Evolutionary conservation across 108 stramenopile species (phyloP).

Genomic region (Aurantiochytrium sp.): DNA sequence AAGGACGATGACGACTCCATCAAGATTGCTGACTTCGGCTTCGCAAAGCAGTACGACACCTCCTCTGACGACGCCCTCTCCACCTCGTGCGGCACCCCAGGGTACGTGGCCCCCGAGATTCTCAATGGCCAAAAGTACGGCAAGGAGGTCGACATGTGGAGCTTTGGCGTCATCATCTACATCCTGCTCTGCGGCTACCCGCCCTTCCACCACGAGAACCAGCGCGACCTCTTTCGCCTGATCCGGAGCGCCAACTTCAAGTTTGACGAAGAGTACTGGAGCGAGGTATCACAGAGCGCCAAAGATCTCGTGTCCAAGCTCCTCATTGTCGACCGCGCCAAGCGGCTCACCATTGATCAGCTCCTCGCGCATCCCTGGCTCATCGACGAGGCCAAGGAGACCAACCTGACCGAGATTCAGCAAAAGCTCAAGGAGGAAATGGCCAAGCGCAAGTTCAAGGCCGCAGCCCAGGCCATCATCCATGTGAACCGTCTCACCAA

Average conservation of each 20-base stretch:
- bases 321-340: constrained; percentile 65
- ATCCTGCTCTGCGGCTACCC: constrained; percentile 52
- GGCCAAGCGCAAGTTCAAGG: constrained; percentile 32
- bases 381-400: not conserved
- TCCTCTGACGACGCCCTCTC: constrained; percentile 60
- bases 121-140: constrained; percentile 54
- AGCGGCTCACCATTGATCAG: constrained; percentile 60
- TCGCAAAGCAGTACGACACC: constrained; percentile 77
- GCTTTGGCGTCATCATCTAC: constrained; percentile 57
- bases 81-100: constrained; percentile 92
- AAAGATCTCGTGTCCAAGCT: constrained; percentile 69
- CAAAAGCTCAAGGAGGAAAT: not conserved
- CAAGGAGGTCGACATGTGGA: constrained; percentile 64
- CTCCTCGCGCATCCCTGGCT: constrained; percentile 25
- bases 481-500: not conserved
- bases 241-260: constrained; percentile 78
- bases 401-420: not conserved
- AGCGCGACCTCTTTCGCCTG: constrained; percentile 73
- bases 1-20: constrained; percentile 74
- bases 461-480: not conserved
- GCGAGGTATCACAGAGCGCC: constrained; percentile 69
- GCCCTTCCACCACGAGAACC: constrained; percentile 94
- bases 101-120: constrained; percentile 49
- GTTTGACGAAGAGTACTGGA: constrained; percentile 83
- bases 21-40: constrained; percentile 98